Evolutionary conservation across 208 protist species (phyloP), one percentile per base, ranked within the genome.

Genomic region (Naegleria fowleri): DNA sequence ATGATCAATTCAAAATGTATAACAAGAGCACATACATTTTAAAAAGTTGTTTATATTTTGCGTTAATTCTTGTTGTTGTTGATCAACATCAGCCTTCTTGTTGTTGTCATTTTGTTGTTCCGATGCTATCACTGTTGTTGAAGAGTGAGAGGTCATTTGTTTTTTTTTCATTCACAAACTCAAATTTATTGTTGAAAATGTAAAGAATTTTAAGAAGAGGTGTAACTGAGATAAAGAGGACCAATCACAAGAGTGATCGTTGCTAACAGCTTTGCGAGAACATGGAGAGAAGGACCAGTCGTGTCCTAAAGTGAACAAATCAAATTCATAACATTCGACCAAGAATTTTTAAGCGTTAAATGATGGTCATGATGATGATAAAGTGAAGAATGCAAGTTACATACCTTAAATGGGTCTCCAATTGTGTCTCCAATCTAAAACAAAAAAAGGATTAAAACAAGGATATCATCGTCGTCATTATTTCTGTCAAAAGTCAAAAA

Each of bases 341-440:
- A n/a, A n/a, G n/a, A n/a, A n/a, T n/a, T n/a, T n/a, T n/a, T n/a
- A n/a, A n/a, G n/a, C n/a, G n/a, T n/a, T n/a, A n/a, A n/a, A n/a
- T n/a, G n/a, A n/a, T n/a, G n/a, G n/a, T n/a, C n/a, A n/a, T n/a
- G n/a, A n/a, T n/a, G n/a, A n/a, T n/a, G n/a, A n/a, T n/a, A n/a
- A n/a, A n/a, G n/a, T n/a, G n/a, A n/a, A n/a, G n/a, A n/a, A n/a
- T 48, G 5, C 43, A 48, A 9, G 43, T 48, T 48, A 48, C 43
- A 48, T 48, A 48, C 83, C 43, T 91, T 92, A 33, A 92, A 84
- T 33, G 91, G 91, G 39, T 91, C 86, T 51, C 91, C 91, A 91
- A 92, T 87, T 0, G 91, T 91, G 84, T 92, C 91, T 51, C 91
- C 91, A 58, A 58, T 88, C n/a, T n/a, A n/a, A n/a, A n/a, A n/a